Percentiles rank a stretch among this genome's conserved stretches.
phyloP scores from a whole-genome alignment of 2,329 filamentous ascomycete genomes.

The Magnaporthiopsis poae region DNA sequence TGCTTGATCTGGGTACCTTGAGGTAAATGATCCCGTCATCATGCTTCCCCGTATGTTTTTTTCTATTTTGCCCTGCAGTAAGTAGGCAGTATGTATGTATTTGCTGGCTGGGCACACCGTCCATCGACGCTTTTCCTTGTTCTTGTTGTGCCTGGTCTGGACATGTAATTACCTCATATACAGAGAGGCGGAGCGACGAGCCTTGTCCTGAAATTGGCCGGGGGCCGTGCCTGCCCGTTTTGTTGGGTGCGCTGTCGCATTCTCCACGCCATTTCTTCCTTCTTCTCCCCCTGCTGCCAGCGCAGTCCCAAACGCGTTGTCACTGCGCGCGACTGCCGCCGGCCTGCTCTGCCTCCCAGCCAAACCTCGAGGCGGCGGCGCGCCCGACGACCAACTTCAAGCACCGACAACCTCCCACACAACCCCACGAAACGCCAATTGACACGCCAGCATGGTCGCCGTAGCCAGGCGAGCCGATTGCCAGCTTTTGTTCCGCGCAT shows the following conservation, averaged over 20 bases:
- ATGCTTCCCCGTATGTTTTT: neutral
- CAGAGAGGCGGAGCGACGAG: neutral
- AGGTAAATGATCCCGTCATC: neutral
- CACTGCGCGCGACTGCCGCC: neutral
- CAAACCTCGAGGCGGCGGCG: neutral
- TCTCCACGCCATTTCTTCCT: neutral
- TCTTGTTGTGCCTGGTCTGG: neutral
- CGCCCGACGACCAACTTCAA: neutral
- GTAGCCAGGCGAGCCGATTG: neutral
- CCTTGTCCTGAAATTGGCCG: neutral
- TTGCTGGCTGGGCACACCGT: too few species aligned
- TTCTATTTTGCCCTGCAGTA: too few species aligned
- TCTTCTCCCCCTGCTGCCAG: neutral
- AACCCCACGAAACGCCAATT: neutral
- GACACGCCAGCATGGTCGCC: conserved; percentile 3
- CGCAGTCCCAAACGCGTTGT: neutral
- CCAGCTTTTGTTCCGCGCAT: neutral
- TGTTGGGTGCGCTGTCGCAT: neutral
- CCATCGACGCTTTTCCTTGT: neutral
- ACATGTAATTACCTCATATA: neutral
- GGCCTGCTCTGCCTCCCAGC: neutral
- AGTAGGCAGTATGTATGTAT: too few species aligned
- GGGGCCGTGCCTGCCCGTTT: neutral
- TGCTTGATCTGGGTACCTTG: neutral
- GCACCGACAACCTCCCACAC: neutral